Evolutionary conservation across 2,329 filamentous ascomycete species (phyloP), one percentile per base, ranked within the genome.

Genomic region (Verticillium zaregamsianum): DNA sequence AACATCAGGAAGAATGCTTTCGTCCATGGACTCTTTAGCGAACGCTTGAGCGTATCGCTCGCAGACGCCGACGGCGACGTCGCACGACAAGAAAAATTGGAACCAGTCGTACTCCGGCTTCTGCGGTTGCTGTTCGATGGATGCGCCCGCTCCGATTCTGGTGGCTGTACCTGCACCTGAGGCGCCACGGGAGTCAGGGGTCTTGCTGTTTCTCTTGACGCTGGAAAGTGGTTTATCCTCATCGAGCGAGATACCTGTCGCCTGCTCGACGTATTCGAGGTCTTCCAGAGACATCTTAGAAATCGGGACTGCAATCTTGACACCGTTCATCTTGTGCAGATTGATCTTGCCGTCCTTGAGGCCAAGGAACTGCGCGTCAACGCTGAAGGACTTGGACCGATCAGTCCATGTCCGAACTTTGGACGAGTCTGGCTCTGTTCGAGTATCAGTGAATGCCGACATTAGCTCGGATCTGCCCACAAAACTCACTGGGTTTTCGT

Each of bases 341-440:
- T 99, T 96, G 67, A 99, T 96, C 76, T 98, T 98, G 66, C 93
- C 92, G 72, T 98, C 95, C 73, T 92, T 92, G 59, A 98, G 84
- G 32, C 93, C 94, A 59, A 99, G 86, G 71, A 98, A 99, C 73
- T 99, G 92, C 17, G 95, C 95, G 67, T 98, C 95, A 61, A 99
- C 95, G 68, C 92, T 98, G 78, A 99, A 99, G 1, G 93, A 94
- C 69, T 94, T 95, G 39, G 92, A 92, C 68, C 95, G 87, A 76
- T 99, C 95, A 35, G 93, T 97, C 95, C 95, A 99, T 3, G 89
- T 93, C 66, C 95, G 88, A 35, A 96, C 86, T 77, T 95, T 96
- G 59, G 85, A 80, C 15, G 87, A 75, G 75, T 99, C 93, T 35
- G 93, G 93, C 79, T 94, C 92, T 93, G 56, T 64, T 57, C 23